Base-by-base conservation (phyloP, 768 basidiomycete genomes). In the Phylloporus rhodoxanthus region DNA sequence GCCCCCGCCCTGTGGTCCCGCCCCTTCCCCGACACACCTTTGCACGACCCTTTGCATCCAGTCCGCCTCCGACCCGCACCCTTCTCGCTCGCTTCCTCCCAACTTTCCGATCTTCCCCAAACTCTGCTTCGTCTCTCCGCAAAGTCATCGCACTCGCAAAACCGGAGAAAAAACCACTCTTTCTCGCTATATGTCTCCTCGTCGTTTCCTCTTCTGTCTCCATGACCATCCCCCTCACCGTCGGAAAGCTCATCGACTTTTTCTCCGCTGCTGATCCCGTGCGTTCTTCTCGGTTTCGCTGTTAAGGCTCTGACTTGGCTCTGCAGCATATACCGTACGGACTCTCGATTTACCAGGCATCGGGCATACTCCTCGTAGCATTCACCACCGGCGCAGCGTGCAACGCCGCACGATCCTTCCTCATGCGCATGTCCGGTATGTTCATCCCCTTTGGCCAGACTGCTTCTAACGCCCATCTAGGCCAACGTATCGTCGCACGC, bases 211-310 rank as follows among this genome's bases (percentile, higher is more conserved):
- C 91, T 8, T 73, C 86, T 3, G 89, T 99, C 19, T 88, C 91
- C 4, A 87, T 97, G 84, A 87, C 86, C 55, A 79, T 98, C 11
- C 95, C 95, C 0, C 81, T 96, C 58, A 92, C 92, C 1, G 85
- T 97, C 59, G 95, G 95, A 9, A 89, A 83, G 65, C 73, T 98
- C 45, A 96, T 99, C 53, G 94, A 97, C 70, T 92, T 87, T 70
- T 98, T 96, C 68, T 83, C 87, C 1, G 72, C 83, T 8, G 56
- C 77, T 1, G 75, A 78, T 57, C 81, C 83, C n/a, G 91, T 92
- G 48, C 44, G 66, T 57, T n/a, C 25, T 21, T 17, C 30, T 36
- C 10, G 13, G 8, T 21, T 10, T 20, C 15, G 23, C 25, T 5
- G 14, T 9, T 11, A 10, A 3, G 2, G 11, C 20, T 17, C 46